Evolutionary conservation across 352 stramenopile genomes (phyloP), one percentile per base, ranked within the genome.

Genomic region (Pythium myriotylum): DNA sequence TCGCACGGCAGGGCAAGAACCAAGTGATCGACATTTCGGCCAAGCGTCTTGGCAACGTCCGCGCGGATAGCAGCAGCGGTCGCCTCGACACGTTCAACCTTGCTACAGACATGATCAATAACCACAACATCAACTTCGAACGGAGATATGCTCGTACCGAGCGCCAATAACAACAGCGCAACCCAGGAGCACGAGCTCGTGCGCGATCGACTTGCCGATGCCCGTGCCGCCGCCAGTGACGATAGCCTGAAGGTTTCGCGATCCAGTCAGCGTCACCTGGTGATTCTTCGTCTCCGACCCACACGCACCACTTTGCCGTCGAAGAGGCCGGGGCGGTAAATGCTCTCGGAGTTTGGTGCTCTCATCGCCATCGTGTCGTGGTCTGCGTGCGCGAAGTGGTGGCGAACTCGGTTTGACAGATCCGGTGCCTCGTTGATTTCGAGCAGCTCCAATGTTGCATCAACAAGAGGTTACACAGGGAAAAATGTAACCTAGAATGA

Each of bases 161-260:
- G 70, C 70, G 6, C 72, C 81, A 59, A 95, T 92, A 26, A 92
- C 76, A 23, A 95, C 86, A 5, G 72, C 68, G 53, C 77, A 86
- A 20, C 86, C 86, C 6, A 92, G 66, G 22, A 78, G 72, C n/a
- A 75, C 74, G 14, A 95, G 72, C 53, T 94, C 84, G 32, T 84
- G 75, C 52, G 81, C 76, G 61, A 91, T 92, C 32, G 70, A 74
- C 46, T 86, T 88, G 29, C 86, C 84, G 55, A 95, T 93, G 20
- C 86, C 84, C 16, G 86, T 94, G 48, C 86, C 83, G 19, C 86
- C 83, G 8, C 84, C 86, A 1, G 86, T 95, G 40, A 95, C 84
- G 39, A 95, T 69, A 8, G 81, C 73, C 76, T 83, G 27, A 42
- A 2, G 17, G 2, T 39, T 1, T 20, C 41, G 5, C 7, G 8